Conservation (phyloP, 768 basidiomycete species). For the Termitomyces titanicus region DNA sequence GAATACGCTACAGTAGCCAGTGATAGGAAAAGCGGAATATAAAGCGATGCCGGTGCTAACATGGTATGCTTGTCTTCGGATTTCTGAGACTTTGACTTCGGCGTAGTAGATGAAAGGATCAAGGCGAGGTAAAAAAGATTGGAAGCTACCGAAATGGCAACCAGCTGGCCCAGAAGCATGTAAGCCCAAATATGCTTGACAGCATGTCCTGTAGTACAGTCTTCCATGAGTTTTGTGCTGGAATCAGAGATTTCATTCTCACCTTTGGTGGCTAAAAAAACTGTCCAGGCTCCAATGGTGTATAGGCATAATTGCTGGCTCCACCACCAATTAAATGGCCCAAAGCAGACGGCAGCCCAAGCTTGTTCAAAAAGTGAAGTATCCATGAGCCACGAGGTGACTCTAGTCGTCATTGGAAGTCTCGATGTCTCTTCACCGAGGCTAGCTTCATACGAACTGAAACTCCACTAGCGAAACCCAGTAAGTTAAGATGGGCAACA, state of each 20-base stretch:
- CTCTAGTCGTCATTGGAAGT: conserved; percentile 15
- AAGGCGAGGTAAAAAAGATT: conserved; percentile 60
- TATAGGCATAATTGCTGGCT: conserved; percentile 60
- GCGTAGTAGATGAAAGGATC: conserved; percentile 25
- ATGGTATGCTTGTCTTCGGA: background rate
- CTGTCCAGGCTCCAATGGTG: conserved; percentile 54
- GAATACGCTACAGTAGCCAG: conserved; percentile 40
- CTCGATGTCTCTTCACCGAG: conserved; percentile 5
- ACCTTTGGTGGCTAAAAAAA: conserved; percentile 53
- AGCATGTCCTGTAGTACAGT: conserved; percentile 24
- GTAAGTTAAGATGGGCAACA: no score
- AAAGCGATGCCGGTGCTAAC: conserved; percentile 25
- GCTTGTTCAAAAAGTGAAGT: conserved; percentile 64
- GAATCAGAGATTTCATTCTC: conserved; percentile 9
- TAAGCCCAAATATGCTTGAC: conserved; percentile 60
- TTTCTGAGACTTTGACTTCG: background rate
- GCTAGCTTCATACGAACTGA: conserved; percentile 35
- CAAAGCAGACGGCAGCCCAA: conserved; percentile 40
- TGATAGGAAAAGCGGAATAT: conserved; percentile 40
- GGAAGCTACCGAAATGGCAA: conserved; percentile 65
- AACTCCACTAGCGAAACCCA: conserved; percentile 45
- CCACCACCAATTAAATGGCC: conserved; percentile 64
- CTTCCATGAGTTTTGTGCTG: background rate
- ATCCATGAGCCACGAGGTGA: conserved; percentile 49
- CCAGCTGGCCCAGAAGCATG: conserved; percentile 70